Percentiles rank a stretch among this genome's conserved stretches.
phyloP scores from a whole-genome alignment of 805 yeast species.

The Wickerhamiella lipophila region DNA sequence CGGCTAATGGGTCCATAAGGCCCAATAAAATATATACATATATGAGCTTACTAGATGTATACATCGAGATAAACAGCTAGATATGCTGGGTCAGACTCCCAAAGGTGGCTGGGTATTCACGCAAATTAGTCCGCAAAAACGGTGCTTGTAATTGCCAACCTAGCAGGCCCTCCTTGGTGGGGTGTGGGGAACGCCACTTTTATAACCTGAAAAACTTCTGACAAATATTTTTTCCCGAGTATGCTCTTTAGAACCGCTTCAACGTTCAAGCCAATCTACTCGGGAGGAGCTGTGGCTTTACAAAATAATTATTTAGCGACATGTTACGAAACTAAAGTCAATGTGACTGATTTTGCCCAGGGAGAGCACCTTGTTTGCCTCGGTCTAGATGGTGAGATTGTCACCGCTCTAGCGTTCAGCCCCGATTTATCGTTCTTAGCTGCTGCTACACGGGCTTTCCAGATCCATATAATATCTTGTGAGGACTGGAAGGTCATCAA shows the following conservation, averaged over 20 bases:
- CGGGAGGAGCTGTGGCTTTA: slow-evolving; percentile 68
- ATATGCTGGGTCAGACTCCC: too few species aligned
- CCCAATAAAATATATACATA: too few species aligned
- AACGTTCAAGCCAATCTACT: slow-evolving; percentile 62
- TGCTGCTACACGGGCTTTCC: slow-evolving; percentile 71
- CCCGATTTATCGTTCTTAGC: slow-evolving; percentile 64
- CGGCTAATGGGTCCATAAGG: background rate
- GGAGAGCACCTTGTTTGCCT: slow-evolving; percentile 47
- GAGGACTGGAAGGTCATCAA: slow-evolving; percentile 10
- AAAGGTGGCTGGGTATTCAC: too few species aligned
- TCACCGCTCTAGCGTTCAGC: slow-evolving; percentile 63
- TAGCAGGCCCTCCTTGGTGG: too few species aligned
- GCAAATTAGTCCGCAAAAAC: too few species aligned
- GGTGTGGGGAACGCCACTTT: too few species aligned
- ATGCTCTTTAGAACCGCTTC: slow-evolving; percentile 21
- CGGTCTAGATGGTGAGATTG: slow-evolving; percentile 72
- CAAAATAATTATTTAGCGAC: slow-evolving; percentile 61
- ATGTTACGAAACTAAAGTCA: slow-evolving; percentile 63
- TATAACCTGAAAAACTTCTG: background rate
- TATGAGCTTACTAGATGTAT: too few species aligned
- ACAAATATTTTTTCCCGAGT: slow-evolving; percentile 1
- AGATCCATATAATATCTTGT: slow-evolving; percentile 48
- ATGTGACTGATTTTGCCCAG: slow-evolving; percentile 50
- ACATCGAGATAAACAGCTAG: too few species aligned
- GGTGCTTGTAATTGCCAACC: too few species aligned